phyloP scores from a whole-genome alignment of 305 asterid genomes.

The Fraxinus sp. region DNA sequence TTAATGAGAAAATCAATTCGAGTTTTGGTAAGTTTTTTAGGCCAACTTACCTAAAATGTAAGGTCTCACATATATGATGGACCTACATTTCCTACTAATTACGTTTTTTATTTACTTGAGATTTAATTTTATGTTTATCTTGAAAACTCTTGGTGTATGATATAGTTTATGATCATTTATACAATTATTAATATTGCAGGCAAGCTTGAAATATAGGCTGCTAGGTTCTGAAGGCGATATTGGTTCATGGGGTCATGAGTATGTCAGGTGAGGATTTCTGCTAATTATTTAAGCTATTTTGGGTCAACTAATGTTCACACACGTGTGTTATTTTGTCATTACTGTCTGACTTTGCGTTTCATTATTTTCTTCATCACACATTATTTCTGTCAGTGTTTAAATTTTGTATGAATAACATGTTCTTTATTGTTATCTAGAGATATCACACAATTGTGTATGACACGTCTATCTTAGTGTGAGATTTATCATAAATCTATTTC shows the following conservation, averaged over 20 bases:
- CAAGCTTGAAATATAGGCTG: slow-evolving; percentile 91
- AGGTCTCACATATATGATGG: background rate
- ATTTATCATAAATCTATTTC: background rate
- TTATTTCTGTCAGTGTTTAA: background rate
- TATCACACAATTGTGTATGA: slow-evolving; percentile 1
- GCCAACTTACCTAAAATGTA: background rate
- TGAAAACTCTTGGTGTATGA: background rate
- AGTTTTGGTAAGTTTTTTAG: background rate
- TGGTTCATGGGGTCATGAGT: slow-evolving; percentile 99
- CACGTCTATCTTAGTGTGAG: background rate
- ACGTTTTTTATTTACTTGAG: background rate
- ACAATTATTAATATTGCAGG: slow-evolving; percentile 54
- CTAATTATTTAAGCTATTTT: background rate
- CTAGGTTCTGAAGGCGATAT: slow-evolving; percentile 92
- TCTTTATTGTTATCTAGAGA: background rate
- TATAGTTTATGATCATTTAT: slow-evolving; percentile 7
- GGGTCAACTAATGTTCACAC: slow-evolving; percentile 11
- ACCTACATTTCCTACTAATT: background rate
- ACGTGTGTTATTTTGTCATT: background rate
- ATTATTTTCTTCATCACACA: slow-evolving; percentile 1
- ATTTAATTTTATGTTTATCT: slow-evolving; percentile 2
- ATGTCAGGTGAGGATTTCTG: slow-evolving; percentile 68
- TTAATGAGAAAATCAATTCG: background rate
- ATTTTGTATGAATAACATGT: background rate
- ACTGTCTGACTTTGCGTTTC: background rate